Evolutionary conservation across 108 stramenopile species (phyloP).

Genomic region (Schizochytrium sp.): DNA sequence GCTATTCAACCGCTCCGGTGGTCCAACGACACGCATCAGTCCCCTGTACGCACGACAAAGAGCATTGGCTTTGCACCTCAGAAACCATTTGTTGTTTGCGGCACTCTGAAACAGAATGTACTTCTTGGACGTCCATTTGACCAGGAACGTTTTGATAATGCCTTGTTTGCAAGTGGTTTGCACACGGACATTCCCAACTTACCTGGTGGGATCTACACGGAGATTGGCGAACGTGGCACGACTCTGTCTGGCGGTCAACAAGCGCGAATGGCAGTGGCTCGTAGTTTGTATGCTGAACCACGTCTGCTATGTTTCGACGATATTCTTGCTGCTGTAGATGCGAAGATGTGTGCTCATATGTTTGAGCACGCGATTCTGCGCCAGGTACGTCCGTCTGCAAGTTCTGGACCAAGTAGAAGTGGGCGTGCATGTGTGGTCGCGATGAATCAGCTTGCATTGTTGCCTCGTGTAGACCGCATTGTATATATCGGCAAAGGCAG

Average conservation of each 20-base stretch:
- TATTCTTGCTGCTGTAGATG: conserved; percentile 93
- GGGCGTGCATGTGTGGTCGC: conserved; percentile 82
- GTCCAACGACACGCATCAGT: not conserved
- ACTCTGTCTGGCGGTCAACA: conserved; percentile 70
- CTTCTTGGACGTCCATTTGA: conserved; percentile 54
- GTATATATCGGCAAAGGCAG: conserved; percentile 83
- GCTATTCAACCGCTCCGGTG: not conserved
- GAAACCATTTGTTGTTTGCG: conserved; percentile 49
- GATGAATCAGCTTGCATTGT: conserved; percentile 92
- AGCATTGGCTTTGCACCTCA: conserved; percentile 41
- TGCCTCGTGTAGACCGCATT: conserved; percentile 74
- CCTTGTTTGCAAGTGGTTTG: conserved; percentile 51
- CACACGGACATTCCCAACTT: conserved; percentile 56
- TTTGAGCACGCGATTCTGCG: conserved; percentile 83
- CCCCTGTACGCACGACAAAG: not conserved
- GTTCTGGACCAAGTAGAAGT: conserved; percentile 38
- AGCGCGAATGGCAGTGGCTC: conserved; percentile 63
- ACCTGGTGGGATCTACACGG: conserved; percentile 62
- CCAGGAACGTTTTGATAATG: not conserved
- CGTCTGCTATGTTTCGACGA: conserved; percentile 86
- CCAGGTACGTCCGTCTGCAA: conserved; percentile 64
- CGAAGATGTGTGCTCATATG: conserved; percentile 83
- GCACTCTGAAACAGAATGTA: conserved; percentile 63
- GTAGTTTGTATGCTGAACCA: conserved; percentile 67
- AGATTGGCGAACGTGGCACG: conserved; percentile 67